Conservation (phyloP, 495 filamentous ascomycete genomes). For the Podospora conica region DNA sequence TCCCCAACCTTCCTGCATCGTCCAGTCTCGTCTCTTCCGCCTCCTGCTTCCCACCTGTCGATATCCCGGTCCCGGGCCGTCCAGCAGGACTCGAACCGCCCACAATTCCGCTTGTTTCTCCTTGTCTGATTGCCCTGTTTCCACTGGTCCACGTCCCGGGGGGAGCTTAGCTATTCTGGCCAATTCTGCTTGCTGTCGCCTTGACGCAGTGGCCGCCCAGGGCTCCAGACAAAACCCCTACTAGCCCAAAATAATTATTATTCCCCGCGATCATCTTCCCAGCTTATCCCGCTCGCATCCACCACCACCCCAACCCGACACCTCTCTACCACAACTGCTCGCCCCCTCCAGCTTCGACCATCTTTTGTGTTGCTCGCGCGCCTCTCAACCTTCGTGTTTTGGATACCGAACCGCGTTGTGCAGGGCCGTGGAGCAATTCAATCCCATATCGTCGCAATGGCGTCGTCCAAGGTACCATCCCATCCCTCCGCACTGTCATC, state of each 20-base stretch:
- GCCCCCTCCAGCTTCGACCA: not conserved
- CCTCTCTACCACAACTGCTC: not conserved
- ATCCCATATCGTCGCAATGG: constrained; percentile 36
- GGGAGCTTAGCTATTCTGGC: constrained; percentile 8
- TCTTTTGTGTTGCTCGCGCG: not conserved
- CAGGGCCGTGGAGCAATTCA: constrained; percentile 16
- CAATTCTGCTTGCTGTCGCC: constrained; percentile 16
- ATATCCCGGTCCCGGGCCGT: not conserved
- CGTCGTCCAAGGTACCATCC: constrained; percentile 47
- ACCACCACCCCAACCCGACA: constrained; percentile 9
- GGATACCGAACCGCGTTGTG: constrained; percentile 16
- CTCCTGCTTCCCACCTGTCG: not conserved
- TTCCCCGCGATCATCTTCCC: constrained; percentile 24
- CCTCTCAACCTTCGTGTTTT: constrained; percentile 10
- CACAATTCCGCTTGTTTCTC: constrained; percentile 8
- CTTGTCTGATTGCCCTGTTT: constrained; percentile 8
- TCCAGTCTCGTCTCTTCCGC: not conserved
- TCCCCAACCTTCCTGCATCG: not conserved
- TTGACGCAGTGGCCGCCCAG: constrained; percentile 21
- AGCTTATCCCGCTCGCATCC: constrained; percentile 15
- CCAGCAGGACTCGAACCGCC: not conserved
- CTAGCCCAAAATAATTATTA: constrained; percentile 34
- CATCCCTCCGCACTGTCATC: constrained; percentile 17
- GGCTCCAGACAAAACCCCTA: constrained; percentile 22
- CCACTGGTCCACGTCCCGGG: constrained; percentile 13